phyloP scores from a whole-genome alignment of 2,329 filamentous ascomycete species.

The Beauveria asiatica region DNA sequence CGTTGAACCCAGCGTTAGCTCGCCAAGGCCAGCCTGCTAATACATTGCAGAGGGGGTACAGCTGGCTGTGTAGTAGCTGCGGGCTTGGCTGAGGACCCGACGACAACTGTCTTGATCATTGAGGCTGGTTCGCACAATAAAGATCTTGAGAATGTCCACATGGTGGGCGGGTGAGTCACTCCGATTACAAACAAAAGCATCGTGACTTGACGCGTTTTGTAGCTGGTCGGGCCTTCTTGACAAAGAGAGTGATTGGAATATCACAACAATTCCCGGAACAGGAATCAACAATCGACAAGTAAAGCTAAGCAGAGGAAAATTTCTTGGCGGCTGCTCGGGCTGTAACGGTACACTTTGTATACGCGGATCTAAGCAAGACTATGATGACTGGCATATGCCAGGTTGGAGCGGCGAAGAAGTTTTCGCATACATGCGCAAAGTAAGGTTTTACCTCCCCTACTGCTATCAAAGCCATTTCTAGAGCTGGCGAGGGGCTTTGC shows the following conservation, averaged over 20 bases:
- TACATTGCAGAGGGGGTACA: conserved; percentile 24
- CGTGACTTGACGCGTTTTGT: background rate
- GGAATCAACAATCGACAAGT: conserved; percentile 34
- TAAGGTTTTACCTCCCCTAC: conserved; percentile 20
- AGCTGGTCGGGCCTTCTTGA: conserved; percentile 39
- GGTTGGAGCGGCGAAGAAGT: conserved; percentile 51
- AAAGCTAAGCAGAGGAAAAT: conserved; percentile 39
- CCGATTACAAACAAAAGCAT: background rate
- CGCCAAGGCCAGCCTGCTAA: background rate
- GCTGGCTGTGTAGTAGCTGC: conserved; percentile 29
- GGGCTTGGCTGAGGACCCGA: conserved; percentile 27
- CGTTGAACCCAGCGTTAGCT: background rate
- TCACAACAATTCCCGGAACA: conserved; percentile 31
- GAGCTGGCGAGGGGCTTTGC: background rate
- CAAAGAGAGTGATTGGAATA: conserved; percentile 43
- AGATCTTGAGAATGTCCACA: conserved; percentile 40
- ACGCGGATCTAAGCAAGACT: conserved; percentile 37
- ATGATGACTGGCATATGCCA: conserved; percentile 46
- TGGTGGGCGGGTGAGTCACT: conserved; percentile 37
- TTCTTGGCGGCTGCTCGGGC: conserved; percentile 40
- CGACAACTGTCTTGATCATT: conserved; percentile 24
- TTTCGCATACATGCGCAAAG: conserved; percentile 46
- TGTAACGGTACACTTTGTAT: conserved; percentile 42
- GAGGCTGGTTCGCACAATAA: conserved; percentile 32
- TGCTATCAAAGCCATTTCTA: background rate